Evolutionary conservation across 192 early-diverging fungal genomes (phyloP), one percentile per base, ranked within the genome.

Genomic region (Coemansia sp.): DNA sequence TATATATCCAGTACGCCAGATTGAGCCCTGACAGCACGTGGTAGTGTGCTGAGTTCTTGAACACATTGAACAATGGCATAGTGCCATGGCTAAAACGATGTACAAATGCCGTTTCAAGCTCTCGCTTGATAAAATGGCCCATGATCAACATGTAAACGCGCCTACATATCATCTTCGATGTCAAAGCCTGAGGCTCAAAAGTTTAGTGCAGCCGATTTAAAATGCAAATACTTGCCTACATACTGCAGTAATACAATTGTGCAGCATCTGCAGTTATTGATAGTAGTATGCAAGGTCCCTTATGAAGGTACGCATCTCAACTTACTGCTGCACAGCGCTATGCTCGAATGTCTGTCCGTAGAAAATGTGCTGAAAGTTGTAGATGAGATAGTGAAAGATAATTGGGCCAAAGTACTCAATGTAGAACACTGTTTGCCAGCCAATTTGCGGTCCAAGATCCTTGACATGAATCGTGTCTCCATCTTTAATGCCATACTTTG

Each of bases 11-110:
- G 78, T 89, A 94, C 22, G 91, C 95, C 39, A 96, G 75, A 33
- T 91, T 87, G 55, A 96, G 57, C 21, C 95, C 96, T 23, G 90
- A 88, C 8, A 96, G 78, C 42, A 96, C 63, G 85, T 94, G 93
- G 81, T 98, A 98, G 71, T 98, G 95, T 39, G 85, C 85, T 57
- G 92, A 95, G 82, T 98, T 98, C 78, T 96, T 98, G 65, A 95
- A 93, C 14, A 98, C 80, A 70, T 95, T 95, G n/a, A 71, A 54
- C 62, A 94, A 82, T n/a, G 96, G 96, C 96, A 98, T 98, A 8
- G 94, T 95, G 27, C 91, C 92, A 70, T 94, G 91, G 39, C 89
- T 91, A 77, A 96, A 96, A 22, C 92, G 89, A 71, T 98, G 95
- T 29, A 97, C 89, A 86, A 93, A 94, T 2, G 93, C 60, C 3